Conservation (phyloP, 495 filamentous ascomycete species). For the Neurospora sp. region DNA sequence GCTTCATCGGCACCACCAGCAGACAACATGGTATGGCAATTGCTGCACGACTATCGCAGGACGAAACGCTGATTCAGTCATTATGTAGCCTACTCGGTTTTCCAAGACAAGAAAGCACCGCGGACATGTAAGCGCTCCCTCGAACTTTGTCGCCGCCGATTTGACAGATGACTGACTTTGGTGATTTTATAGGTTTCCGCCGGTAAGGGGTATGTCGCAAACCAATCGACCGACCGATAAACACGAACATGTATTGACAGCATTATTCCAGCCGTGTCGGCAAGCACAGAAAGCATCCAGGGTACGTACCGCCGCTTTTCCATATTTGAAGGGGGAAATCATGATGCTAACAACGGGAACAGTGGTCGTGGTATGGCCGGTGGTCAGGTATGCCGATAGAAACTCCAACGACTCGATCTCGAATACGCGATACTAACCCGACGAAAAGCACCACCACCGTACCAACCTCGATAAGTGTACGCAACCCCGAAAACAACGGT, state of each 20-base stretch:
- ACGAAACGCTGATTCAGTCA: slow-evolving; percentile 15
- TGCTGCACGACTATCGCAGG: neutral
- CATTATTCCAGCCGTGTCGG: slow-evolving; percentile 21
- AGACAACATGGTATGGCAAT: slow-evolving; percentile 25
- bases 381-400: slow-evolving; percentile 22
- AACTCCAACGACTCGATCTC: slow-evolving; percentile 1
- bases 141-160: neutral
- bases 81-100: slow-evolving; percentile 24
- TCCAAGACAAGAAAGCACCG: slow-evolving; percentile 32
- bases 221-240: slow-evolving; percentile 12
- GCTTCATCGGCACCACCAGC: slow-evolving; percentile 25
- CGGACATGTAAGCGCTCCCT: slow-evolving; percentile 24
- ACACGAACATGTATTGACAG: slow-evolving; percentile 16
- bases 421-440: slow-evolving; percentile 14
- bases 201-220: slow-evolving; percentile 28
- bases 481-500: slow-evolving; percentile 1
- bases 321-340: neutral
- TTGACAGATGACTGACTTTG: slow-evolving; percentile 16
- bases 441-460: slow-evolving; percentile 27
- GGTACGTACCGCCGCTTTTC: neutral
- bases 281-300: slow-evolving; percentile 30
- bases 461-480: slow-evolving; percentile 30
- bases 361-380: slow-evolving; percentile 32
- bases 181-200: slow-evolving; percentile 23
- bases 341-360: neutral